Percentiles rank a stretch among this genome's conserved stretches.
phyloP scores from a whole-genome alignment of 345 rosid genomes.

The Anastatica hierochuntica region DNA sequence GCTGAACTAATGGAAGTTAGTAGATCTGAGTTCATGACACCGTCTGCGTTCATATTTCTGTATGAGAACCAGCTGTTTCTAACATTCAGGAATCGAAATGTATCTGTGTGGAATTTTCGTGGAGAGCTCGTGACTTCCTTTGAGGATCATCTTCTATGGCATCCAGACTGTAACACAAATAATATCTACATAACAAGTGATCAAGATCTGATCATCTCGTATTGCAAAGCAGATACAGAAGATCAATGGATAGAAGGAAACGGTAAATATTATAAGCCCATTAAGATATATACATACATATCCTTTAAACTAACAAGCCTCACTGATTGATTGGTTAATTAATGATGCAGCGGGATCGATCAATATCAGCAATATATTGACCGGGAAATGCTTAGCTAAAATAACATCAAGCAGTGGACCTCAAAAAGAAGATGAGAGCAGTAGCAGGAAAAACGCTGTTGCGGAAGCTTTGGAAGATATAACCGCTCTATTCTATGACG shows the following conservation, averaged over 20 bases:
- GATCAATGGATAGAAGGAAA: conserved; percentile 87
- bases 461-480: conserved; percentile 84
- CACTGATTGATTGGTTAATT: neutral
- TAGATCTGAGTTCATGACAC: conserved; percentile 77
- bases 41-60: conserved; percentile 88
- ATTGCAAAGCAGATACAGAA: conserved; percentile 90
- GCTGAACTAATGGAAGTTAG: conserved; percentile 75
- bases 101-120: no score
- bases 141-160: no score
- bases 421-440: conserved; percentile 39
- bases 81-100: no score
- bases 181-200: no score
- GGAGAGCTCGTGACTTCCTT: no score
- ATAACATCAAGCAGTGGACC: conserved; percentile 53
- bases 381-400: conserved; percentile 86
- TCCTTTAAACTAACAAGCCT: neutral
- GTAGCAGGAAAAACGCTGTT: conserved; percentile 48
- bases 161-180: no score
- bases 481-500: conserved; percentile 83
- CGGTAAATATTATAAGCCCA: no score
- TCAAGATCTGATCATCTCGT: conserved; percentile 96
- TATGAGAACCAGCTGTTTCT: no score
- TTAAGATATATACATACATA: no score
- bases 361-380: no score
- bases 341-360: conserved; percentile 64